Base-by-base conservation (phyloP, 2,329 filamentous ascomycete species). In the Curvularia lunata region DNA sequence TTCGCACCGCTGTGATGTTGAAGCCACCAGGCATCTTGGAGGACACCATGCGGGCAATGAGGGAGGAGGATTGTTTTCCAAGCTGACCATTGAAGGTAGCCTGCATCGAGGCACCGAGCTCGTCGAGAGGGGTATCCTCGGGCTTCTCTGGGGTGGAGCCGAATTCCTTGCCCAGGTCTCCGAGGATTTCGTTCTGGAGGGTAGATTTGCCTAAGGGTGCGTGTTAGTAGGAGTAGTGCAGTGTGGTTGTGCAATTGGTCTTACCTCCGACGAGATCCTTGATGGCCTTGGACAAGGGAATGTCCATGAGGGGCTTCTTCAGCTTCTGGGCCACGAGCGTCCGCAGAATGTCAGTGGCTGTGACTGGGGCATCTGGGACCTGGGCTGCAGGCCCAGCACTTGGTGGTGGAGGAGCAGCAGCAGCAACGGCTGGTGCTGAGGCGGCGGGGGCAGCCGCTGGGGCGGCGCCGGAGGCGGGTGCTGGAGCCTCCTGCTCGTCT, bases 1-100 rank as follows among this genome's bases (percentile, higher is more conserved):
- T 99, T 72, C 95, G 87, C 46, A 96, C 91, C 12, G 92, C 85
- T 73, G 94, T 98, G 77, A 98, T 98, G 78, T 98, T 99, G 86
- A 99, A 99, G 62, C 95, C 95, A 82, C 94, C 95, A 47, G 95
- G 95, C 95, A 99, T 99, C 82, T 99, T 99, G 28, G 95, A 97
- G 1, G 95, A 98, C 42, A 99, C 95, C 76, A 99, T 83, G 68
- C 95, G 90, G 48, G 95, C 95, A 77, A 99, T 90, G 56, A 99
- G 86, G 2, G 93, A 96, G 52, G 91, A 90, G 0, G 95, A 96
- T 70, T 97, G 93, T 81, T 99, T 99, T 78, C 95, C 95, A 61
- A 99, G 87, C 81, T 97, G 94, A 69, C 95, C 95, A 80, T 97
- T 95, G 82, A 99, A 99, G n/a, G 94, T 98, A 46, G 91, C 89